phyloP scores from a whole-genome alignment of 371 early-diverging fungal species.

The Lichtheimia ramosa region DNA sequence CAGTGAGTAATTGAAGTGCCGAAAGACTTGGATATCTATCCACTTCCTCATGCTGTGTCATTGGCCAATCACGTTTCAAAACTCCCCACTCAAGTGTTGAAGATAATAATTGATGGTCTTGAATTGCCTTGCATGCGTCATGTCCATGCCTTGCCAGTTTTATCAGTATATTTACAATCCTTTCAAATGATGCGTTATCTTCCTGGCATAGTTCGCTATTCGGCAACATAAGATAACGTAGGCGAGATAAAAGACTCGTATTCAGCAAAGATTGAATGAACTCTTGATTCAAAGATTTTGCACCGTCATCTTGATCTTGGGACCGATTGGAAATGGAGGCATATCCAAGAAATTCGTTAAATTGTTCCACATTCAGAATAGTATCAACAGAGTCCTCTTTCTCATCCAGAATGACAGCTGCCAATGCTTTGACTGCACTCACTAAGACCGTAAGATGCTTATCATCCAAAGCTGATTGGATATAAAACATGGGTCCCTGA shows the following conservation, averaged over 20 bases:
- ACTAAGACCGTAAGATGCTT: conserved; percentile 58
- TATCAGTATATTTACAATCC: conserved; percentile 44
- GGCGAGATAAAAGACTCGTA: conserved; percentile 59
- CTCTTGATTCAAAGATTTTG: conserved; percentile 20
- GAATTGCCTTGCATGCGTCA: conserved; percentile 44
- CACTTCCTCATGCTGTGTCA: conserved; percentile 21
- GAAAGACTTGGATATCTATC: conserved; percentile 40
- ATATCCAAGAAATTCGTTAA: conserved; percentile 33
- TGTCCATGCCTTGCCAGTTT: conserved; percentile 46
- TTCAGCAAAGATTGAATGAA: conserved; percentile 49
- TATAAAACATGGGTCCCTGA: conserved; percentile 44
- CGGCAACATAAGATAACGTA: conserved; percentile 49
- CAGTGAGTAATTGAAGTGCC: conserved; percentile 37
- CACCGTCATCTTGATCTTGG: conserved; percentile 6
- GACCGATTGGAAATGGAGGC: conserved; percentile 7
- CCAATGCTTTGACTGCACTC: conserved; percentile 53
- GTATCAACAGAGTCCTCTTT: conserved; percentile 31
- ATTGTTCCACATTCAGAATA: conserved; percentile 14
- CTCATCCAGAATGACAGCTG: conserved; percentile 32
- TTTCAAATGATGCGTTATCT: conserved; percentile 40
- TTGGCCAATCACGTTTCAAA: conserved; percentile 49
- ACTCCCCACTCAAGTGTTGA: conserved; percentile 44
- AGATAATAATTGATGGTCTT: conserved; percentile 50
- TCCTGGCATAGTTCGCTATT: conserved; percentile 34
- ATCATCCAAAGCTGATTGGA: conserved; percentile 70